A percentile compares a stretch with the other conserved stretches of the same genome.
phyloP scores from a whole-genome alignment of 2,329 filamentous ascomycete genomes.

The Zymoseptoria tritici region DNA sequence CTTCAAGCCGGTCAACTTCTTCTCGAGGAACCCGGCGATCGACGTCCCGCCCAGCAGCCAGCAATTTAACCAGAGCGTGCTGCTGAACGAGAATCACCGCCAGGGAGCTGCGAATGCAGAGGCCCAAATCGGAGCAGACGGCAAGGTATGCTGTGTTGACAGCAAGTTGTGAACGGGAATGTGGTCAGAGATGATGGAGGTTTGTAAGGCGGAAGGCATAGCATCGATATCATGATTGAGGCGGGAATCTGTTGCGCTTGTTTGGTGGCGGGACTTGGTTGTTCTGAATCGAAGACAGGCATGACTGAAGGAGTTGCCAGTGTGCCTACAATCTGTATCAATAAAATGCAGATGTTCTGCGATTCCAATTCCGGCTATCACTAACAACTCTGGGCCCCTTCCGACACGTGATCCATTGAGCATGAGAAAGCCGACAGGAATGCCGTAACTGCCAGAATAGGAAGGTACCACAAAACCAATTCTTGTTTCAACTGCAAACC shows the following conservation, averaged over 20 bases:
- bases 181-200: neutral
- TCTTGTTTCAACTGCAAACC: too few species aligned
- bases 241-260: too few species aligned
- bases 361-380: too few species aligned
- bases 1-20: slow-evolving; percentile 45
- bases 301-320: too few species aligned
- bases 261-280: too few species aligned
- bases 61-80: slow-evolving; percentile 38
- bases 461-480: neutral
- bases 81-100: slow-evolving; percentile 19
- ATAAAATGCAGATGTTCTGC: too few species aligned
- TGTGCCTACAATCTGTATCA: too few species aligned
- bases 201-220: neutral
- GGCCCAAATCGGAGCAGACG: slow-evolving; percentile 1
- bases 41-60: slow-evolving; percentile 49
- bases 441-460: neutral
- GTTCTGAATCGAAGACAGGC: too few species aligned
- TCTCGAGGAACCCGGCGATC: slow-evolving; percentile 50
- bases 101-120: slow-evolving; percentile 1
- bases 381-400: too few species aligned
- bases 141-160: slow-evolving; percentile 3
- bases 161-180: slow-evolving; percentile 19
- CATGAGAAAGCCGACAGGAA: too few species aligned
- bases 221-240: too few species aligned
- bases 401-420: too few species aligned